Evolutionary conservation across 2,329 filamentous ascomycete species (phyloP).

Genomic region (Lasiodiplodia sp.): DNA sequence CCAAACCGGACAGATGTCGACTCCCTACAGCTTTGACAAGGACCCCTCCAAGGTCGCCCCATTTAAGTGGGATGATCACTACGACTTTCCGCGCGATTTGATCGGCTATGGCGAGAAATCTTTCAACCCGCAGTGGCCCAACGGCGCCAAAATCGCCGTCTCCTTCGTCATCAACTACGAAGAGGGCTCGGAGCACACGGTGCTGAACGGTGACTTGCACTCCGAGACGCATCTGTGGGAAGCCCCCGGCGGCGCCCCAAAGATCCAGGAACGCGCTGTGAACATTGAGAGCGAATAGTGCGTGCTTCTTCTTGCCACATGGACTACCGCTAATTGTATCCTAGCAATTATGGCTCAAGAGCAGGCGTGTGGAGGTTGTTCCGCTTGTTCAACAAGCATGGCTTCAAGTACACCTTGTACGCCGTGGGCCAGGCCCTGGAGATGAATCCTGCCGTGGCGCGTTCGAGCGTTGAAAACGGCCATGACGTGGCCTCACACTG

Average conservation of each 20-base stretch:
- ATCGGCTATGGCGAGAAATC: slow-evolving; percentile 55
- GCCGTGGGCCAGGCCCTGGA: slow-evolving; percentile 59
- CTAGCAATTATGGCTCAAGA: slow-evolving; percentile 57
- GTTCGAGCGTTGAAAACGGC: slow-evolving; percentile 57
- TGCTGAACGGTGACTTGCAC: slow-evolving; percentile 43
- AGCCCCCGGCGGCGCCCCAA: slow-evolving; percentile 42
- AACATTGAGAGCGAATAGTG: slow-evolving; percentile 58
- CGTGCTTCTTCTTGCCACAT: background rate
- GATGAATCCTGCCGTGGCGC: slow-evolving; percentile 56
- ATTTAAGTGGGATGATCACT: slow-evolving; percentile 39
- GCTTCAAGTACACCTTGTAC: slow-evolving; percentile 60
- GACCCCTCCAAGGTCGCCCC: slow-evolving; percentile 35
- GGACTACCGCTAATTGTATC: background rate
- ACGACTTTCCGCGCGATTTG: slow-evolving; percentile 46
- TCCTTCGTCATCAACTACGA: slow-evolving; percentile 51
- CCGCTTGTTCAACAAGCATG: slow-evolving; percentile 56
- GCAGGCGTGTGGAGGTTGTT: slow-evolving; percentile 60
- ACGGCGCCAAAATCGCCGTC: slow-evolving; percentile 46
- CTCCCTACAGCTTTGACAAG: slow-evolving; percentile 16
- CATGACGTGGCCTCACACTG: slow-evolving; percentile 59
- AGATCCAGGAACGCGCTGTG: slow-evolving; percentile 53
- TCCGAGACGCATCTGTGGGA: slow-evolving; percentile 42
- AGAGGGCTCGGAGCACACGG: slow-evolving; percentile 44
- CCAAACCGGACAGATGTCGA: background rate
- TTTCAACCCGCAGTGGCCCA: slow-evolving; percentile 46